phyloP scores from a whole-genome alignment of 768 basidiomycete species.

The Harrya chromipes region DNA sequence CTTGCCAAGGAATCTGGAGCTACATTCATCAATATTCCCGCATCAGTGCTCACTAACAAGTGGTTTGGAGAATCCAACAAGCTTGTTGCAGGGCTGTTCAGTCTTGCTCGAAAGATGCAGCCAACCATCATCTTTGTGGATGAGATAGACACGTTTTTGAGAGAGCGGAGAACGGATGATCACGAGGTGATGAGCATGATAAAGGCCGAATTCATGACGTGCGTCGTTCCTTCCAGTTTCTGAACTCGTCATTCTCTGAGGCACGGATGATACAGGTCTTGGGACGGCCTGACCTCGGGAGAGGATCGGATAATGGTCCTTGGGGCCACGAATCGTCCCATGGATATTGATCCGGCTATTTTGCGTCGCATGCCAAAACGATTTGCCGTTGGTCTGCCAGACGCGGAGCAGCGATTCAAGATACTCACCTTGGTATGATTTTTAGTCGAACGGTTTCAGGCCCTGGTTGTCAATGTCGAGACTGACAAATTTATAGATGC shows the following conservation, averaged over 20 bases:
- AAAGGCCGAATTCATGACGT: conserved; percentile 96
- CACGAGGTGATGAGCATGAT: conserved; percentile 99
- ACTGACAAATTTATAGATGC: conserved; percentile 54
- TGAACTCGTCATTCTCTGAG: neutral
- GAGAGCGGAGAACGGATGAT: conserved; percentile 83
- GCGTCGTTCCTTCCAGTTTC: conserved; percentile 27
- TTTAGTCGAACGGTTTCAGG: neutral
- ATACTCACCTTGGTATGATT: conserved; percentile 72
- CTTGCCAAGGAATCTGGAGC: conserved; percentile 96
- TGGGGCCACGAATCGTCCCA: conserved; percentile 93
- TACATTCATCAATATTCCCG: conserved; percentile 89
- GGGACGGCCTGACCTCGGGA: conserved; percentile 90
- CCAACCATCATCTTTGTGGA: conserved; percentile 98
- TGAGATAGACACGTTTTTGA: conserved; percentile 94
- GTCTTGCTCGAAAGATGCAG: conserved; percentile 88
- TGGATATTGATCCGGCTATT: conserved; percentile 86
- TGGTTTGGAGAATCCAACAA: conserved; percentile 94
- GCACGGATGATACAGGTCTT: conserved; percentile 51
- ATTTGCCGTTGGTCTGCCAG: conserved; percentile 82
- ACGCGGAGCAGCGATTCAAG: conserved; percentile 71
- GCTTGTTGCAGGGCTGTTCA: conserved; percentile 91
- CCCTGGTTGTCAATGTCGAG: neutral
- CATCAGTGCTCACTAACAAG: conserved; percentile 71
- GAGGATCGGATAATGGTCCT: conserved; percentile 84
- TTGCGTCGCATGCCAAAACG: conserved; percentile 98